phyloP scores from a whole-genome alignment of 306 rosid species.

The Purshia tridentata region DNA sequence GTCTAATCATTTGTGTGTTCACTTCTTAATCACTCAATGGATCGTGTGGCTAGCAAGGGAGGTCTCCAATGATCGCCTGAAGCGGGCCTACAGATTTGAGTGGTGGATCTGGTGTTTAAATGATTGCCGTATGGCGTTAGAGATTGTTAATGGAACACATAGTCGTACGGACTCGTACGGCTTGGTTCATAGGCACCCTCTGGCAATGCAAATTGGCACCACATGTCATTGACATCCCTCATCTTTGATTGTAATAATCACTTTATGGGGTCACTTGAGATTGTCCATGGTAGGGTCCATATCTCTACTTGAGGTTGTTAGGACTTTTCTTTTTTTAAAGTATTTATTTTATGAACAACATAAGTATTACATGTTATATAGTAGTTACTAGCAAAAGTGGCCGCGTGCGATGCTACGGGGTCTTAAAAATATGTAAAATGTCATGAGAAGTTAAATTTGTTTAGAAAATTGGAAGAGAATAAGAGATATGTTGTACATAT shows the following conservation, averaged over 20 bases:
- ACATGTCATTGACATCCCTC: not conserved
- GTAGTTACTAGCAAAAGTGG: no score
- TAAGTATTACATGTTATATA: no score
- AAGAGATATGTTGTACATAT: no score
- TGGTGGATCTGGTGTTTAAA: slow-evolving; percentile 4
- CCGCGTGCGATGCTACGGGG: no score
- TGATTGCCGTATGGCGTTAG: not conserved
- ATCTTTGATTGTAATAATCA: not conserved
- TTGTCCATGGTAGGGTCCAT: not conserved
- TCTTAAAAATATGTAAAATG: no score
- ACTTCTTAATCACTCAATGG: slow-evolving; percentile 22
- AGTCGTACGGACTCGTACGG: not conserved
- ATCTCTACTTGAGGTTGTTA: not conserved
- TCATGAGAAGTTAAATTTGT: no score
- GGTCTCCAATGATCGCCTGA: slow-evolving; percentile 2
- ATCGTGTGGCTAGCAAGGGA: slow-evolving; percentile 23
- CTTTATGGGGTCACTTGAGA: not conserved
- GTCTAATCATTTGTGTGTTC: not conserved
- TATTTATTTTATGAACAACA: no score
- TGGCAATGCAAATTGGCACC: not conserved
- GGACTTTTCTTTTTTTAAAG: not conserved
- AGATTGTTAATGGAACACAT: not conserved
- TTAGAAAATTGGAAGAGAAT: no score
- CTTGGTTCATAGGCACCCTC: not conserved
- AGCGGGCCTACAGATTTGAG: not conserved